These are phyloP conservation scores for Pulveroboletus ravenelii DNA, from an alignment of 768 basidiomycete genomes.

Conservation along the genomic window DNA sequence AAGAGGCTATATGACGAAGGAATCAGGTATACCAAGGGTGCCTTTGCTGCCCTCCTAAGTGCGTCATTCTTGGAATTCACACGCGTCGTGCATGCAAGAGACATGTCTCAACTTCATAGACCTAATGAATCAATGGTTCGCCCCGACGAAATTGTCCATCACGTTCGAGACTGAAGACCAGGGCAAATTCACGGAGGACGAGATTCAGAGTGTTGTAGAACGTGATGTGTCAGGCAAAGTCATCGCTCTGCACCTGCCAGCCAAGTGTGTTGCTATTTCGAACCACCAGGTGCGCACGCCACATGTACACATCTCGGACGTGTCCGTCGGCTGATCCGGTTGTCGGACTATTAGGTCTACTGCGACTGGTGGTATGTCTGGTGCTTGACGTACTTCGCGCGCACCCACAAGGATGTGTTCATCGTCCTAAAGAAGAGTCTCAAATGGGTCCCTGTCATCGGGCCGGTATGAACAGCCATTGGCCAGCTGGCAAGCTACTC, in stretches of 20 bases:
- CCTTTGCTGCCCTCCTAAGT: constrained; percentile 75
- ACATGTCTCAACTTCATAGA: constrained; percentile 39
- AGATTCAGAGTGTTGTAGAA: constrained; percentile 53
- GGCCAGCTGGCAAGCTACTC: constrained; percentile 2
- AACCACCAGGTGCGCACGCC: constrained; percentile 77
- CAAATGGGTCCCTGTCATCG: constrained; percentile 80
- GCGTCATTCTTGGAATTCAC: constrained; percentile 25
- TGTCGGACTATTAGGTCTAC: constrained; percentile 47
- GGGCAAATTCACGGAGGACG: constrained; percentile 56
- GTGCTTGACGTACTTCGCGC: constrained; percentile 71
- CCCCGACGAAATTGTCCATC: constrained; percentile 65
- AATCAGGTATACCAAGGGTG: constrained; percentile 77
- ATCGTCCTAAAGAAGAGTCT: constrained; percentile 93
- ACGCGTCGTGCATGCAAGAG: background rate
- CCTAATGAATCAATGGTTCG: constrained; percentile 77
- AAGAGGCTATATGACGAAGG: constrained; percentile 59
- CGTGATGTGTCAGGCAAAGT: constrained; percentile 55
- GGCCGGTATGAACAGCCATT: constrained; percentile 58
- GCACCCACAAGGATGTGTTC: constrained; percentile 66
- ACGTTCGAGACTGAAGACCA: constrained; percentile 70
- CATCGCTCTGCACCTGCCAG: constrained; percentile 62
- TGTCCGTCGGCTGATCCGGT: constrained; percentile 2
- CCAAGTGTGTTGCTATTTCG: constrained; percentile 77
- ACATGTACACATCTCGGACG: background rate
- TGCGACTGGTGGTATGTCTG: constrained; percentile 88